A percentile compares a stretch with the other conserved stretches of the same genome.
phyloP scores from a whole-genome alignment of 1,284 basidiomycete genomes.

The Meripilus lineatus region DNA sequence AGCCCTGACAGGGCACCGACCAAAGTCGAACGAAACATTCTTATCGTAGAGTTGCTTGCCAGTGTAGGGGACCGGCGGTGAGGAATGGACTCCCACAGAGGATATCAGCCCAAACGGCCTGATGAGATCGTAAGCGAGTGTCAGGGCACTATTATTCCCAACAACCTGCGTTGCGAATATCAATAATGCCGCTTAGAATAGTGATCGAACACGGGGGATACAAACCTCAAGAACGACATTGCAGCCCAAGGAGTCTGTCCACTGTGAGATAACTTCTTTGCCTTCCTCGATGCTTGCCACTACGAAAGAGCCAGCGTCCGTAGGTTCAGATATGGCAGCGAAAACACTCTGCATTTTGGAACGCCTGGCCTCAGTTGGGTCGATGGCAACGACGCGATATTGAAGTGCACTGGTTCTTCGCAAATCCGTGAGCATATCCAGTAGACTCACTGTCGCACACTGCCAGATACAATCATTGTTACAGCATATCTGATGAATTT shows the following conservation, averaged over 20 bases:
- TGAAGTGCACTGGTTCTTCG: conserved; percentile 26
- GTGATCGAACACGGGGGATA: no score
- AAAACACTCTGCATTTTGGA: conserved; percentile 55
- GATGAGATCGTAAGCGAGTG: conserved; percentile 72
- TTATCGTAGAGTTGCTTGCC: conserved; percentile 74
- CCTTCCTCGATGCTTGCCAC: conserved; percentile 49
- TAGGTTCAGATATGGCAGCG: conserved; percentile 30
- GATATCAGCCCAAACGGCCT: conserved; percentile 78
- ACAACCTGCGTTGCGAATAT: conserved; percentile 61
- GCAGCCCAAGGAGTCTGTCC: conserved; percentile 55
- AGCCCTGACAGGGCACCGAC: conserved; percentile 80
- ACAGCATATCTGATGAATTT: no score
- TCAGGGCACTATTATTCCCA: conserved; percentile 68
- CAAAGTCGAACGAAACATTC: conserved; percentile 79
- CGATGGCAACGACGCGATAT: conserved; percentile 59
- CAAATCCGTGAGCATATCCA: conserved; percentile 52
- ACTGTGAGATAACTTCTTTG: conserved; percentile 40
- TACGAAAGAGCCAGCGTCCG: conserved; percentile 34
- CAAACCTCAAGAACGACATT: conserved; percentile 64
- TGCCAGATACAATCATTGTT: conserved; percentile 18
- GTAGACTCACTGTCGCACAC: conserved; percentile 57
- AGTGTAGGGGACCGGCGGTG: conserved; percentile 50
- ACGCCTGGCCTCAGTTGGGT: conserved; percentile 51
- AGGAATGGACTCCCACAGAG: conserved; percentile 74
- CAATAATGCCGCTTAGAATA: conserved; percentile 3